A percentile compares a stretch with the other conserved stretches of the same genome.
Evolutionary conservation across 805 yeast genomes (phyloP).

Genomic region (Kluyveromyces lactis): DNA sequence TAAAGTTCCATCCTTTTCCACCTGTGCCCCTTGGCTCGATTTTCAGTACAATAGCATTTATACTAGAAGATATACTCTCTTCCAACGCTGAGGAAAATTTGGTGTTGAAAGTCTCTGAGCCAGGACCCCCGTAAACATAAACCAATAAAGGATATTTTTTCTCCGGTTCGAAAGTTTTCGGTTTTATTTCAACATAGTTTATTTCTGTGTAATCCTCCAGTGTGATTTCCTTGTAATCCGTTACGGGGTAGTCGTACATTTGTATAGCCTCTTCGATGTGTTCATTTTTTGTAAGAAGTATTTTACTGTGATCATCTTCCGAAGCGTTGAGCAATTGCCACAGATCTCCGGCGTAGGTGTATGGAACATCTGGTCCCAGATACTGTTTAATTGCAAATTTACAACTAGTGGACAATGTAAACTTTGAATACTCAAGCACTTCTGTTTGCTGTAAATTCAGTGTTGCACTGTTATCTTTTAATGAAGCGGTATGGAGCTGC

Average conservation of each 20-base stretch:
- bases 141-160: conserved; percentile 57
- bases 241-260: conserved; percentile 40
- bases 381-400: conserved; percentile 31
- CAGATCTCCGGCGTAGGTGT: conserved; percentile 20
- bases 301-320: conserved; percentile 1
- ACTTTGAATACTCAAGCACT: conserved; percentile 23
- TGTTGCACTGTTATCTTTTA: conserved; percentile 20
- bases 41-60: conserved; percentile 53
- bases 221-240: conserved; percentile 32
- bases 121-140: conserved; percentile 75
- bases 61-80: conserved; percentile 46
- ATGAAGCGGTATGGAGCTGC: conserved; percentile 45
- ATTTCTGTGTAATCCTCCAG: conserved; percentile 34
- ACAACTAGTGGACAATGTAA: conserved; percentile 49
- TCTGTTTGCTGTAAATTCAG: conserved; percentile 16
- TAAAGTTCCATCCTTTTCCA: conserved; percentile 63
- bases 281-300: conserved; percentile 12
- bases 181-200: conserved; percentile 55
- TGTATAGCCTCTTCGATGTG: conserved; percentile 15
- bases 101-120: conserved; percentile 50
- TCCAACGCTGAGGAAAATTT: conserved; percentile 46
- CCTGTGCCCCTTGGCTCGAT: conserved; percentile 82
- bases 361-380: conserved; percentile 21
- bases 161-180: conserved; percentile 42
- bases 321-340: conserved; percentile 6